Base-by-base conservation (phyloP, 1,284 basidiomycete genomes). In the Porodaedalea pini region DNA sequence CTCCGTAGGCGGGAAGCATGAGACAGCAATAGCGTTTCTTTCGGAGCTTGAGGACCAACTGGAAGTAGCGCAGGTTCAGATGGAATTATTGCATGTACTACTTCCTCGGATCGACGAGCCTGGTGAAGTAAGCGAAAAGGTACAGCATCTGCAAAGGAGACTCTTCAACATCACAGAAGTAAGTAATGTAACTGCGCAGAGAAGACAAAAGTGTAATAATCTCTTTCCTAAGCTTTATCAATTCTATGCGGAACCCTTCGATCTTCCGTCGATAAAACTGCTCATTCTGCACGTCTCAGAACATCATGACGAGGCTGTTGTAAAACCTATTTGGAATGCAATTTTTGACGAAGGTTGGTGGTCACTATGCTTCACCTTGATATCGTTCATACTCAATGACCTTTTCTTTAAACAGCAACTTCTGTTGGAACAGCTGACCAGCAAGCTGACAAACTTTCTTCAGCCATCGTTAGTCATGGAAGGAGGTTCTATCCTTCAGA, bases 1-100 rank as follows among this genome's bases (percentile, higher is more conserved):
- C 27, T 84, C 90, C 31, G 78, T 81, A 17, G 81, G 81, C 27
- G 88, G 89, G 27, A 78, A 81, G 63, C 87, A 91, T 64, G 94
- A 93, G 70, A 86, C 85, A 19, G 88, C 89, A 8, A 92, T 98
- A 56, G 88, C 91, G 49, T 97, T 98, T 76, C 80, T 96, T 25
- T 92, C 89, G 0, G 90, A 94, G 62, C 77, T 98, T 15, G 95
- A 98, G 73, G 97, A 99, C 72, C 94, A 94, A 69, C 81, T 99
- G 7, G 97, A 99, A 57, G 97, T 99, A 11, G 92, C 94, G 2
- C 91, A 96, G 73, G 94, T 99, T 7, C 97, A 99, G 68, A 78
- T 96, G 39, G 94, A 98, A 71, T 81, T 95, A 45, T 89, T 86
- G 69, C 80, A 85, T 61, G 74, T 77, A 1, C 78, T 92, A 40